A percentile compares a stretch with the other conserved stretches of the same genome.
Conservation (phyloP, 2,329 filamentous ascomycete genomes). For the Hypoxylon sp. region DNA sequence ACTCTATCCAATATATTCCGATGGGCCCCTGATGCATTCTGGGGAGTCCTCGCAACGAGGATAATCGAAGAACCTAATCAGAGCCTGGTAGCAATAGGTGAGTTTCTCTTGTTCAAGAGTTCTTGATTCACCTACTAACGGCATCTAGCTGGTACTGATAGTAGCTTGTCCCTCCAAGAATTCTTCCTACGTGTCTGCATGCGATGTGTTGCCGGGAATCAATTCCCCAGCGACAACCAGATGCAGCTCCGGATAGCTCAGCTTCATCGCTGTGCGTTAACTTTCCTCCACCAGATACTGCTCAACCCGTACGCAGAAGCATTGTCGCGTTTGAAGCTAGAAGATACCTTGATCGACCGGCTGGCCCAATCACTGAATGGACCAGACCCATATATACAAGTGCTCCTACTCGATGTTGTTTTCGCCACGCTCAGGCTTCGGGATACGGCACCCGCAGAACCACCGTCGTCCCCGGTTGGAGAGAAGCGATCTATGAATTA, state of each 20-base stretch:
- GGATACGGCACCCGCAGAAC: conserved; percentile 58
- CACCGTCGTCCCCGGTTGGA: conserved; percentile 59
- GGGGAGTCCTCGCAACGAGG: conserved; percentile 77
- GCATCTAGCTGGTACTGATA: conserved; percentile 63
- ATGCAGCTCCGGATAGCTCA: conserved; percentile 69
- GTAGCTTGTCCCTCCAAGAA: conserved; percentile 73
- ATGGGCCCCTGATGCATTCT: conserved; percentile 76
- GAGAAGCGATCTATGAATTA: conserved; percentile 64
- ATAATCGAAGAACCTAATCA: conserved; percentile 63
- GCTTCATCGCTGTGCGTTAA: conserved; percentile 78
- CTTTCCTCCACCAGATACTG: conserved; percentile 77
- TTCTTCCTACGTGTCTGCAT: conserved; percentile 77
- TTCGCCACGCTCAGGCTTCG: conserved; percentile 78
- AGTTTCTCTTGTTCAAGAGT: conserved; percentile 51
- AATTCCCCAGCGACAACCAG: conserved; percentile 54
- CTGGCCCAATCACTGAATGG: conserved; percentile 72
- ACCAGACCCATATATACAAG: conserved; percentile 78
- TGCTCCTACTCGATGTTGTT: conserved; percentile 82
- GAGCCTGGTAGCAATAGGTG: conserved; percentile 64
- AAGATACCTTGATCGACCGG: conserved; percentile 77
- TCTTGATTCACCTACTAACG: conserved; percentile 49
- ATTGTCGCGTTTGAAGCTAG: conserved; percentile 75
- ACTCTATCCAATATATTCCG: conserved; percentile 80
- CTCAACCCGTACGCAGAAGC: conserved; percentile 71
- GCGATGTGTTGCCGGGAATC: conserved; percentile 67